A percentile compares a stretch with the other conserved stretches of the same genome.
Evolutionary conservation across 2,329 filamentous ascomycete genomes (phyloP).

Genomic region (Diaporthe ilicicola): DNA sequence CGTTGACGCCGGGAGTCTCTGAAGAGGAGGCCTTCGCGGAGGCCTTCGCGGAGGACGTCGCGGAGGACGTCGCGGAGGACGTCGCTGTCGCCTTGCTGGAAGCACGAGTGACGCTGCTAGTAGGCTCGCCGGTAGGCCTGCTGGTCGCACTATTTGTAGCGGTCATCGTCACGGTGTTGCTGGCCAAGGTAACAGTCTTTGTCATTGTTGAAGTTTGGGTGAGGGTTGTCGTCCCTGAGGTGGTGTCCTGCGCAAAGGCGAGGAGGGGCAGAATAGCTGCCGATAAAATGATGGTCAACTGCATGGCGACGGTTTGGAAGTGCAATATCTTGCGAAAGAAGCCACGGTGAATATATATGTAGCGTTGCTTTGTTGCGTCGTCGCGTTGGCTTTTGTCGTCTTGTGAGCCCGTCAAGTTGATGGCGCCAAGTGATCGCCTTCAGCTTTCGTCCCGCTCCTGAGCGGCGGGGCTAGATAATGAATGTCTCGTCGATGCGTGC

Average conservation of each 20-base stretch:
- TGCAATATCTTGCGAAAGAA: slow-evolving; percentile 24
- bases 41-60: slow-evolving; percentile 37
- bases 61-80: slow-evolving; percentile 34
- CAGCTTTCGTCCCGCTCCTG: not conserved
- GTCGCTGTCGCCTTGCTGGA: slow-evolving; percentile 25
- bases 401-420: not conserved
- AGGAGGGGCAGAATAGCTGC: slow-evolving; percentile 61
- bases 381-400: slow-evolving; percentile 8
- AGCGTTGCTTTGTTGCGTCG: no score
- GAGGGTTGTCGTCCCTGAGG: slow-evolving; percentile 56
- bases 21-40: slow-evolving; percentile 42
- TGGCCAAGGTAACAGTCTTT: slow-evolving; percentile 51
- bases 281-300: slow-evolving; percentile 54
- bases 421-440: not conserved
- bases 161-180: slow-evolving; percentile 43
- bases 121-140: slow-evolving; percentile 42
- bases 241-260: slow-evolving; percentile 54
- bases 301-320: slow-evolving; percentile 45
- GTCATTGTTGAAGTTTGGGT: slow-evolving; percentile 62
- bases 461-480: not conserved
- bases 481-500: slow-evolving; percentile 13
- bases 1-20: slow-evolving; percentile 47
- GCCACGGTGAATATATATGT: slow-evolving; percentile 28
- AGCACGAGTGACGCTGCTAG: slow-evolving; percentile 31
- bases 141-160: slow-evolving; percentile 6